A percentile compares a stretch with the other conserved stretches of the same genome.
Evolutionary conservation across 2,329 filamentous ascomycete species (phyloP).

Genomic region (Zymoseptoria tritici): DNA sequence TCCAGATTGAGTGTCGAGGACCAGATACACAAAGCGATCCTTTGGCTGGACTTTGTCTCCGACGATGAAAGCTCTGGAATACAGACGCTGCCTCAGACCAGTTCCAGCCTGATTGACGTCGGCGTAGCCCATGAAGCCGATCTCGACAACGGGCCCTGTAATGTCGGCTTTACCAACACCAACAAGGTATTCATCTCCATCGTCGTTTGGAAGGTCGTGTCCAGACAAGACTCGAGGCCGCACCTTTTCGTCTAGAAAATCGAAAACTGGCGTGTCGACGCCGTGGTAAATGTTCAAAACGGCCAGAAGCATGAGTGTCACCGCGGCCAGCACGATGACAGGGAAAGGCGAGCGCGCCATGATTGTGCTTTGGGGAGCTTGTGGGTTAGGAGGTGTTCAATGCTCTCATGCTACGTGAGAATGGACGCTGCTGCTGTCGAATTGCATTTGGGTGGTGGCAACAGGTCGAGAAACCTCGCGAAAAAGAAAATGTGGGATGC

Average conservation of each 20-base stretch:
- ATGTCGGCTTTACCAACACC: slow-evolving; percentile 67
- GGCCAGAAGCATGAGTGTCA: slow-evolving; percentile 13
- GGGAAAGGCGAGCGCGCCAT: slow-evolving; percentile 16
- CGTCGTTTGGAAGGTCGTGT: not conserved
- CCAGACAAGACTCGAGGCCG: not conserved
- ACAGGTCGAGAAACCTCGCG: not conserved
- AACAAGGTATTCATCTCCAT: slow-evolving; percentile 47
- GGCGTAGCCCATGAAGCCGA: slow-evolving; percentile 89
- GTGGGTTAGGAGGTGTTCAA: slow-evolving; percentile 36
- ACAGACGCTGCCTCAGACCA: slow-evolving; percentile 78
- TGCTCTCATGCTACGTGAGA: not conserved
- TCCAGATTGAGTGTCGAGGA: slow-evolving; percentile 79
- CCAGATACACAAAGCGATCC: slow-evolving; percentile 77
- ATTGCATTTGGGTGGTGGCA: not conserved
- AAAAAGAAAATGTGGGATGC: not conserved
- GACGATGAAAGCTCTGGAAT: slow-evolving; percentile 83
- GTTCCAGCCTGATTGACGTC: slow-evolving; percentile 74
- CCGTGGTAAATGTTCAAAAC: slow-evolving; percentile 13
- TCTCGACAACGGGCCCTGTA: slow-evolving; percentile 76
- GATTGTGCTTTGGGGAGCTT: slow-evolving; percentile 23
- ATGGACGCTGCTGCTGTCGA: not conserved
- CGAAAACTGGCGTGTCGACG: slow-evolving; percentile 11
- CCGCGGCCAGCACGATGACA: slow-evolving; percentile 10
- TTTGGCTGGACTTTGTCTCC: slow-evolving; percentile 57
- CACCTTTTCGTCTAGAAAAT: slow-evolving; percentile 5